Evolutionary conservation across 164 flowering plant genomes (phyloP), one percentile per base, ranked within the genome.

Genomic region (Liquidambar formosana): DNA sequence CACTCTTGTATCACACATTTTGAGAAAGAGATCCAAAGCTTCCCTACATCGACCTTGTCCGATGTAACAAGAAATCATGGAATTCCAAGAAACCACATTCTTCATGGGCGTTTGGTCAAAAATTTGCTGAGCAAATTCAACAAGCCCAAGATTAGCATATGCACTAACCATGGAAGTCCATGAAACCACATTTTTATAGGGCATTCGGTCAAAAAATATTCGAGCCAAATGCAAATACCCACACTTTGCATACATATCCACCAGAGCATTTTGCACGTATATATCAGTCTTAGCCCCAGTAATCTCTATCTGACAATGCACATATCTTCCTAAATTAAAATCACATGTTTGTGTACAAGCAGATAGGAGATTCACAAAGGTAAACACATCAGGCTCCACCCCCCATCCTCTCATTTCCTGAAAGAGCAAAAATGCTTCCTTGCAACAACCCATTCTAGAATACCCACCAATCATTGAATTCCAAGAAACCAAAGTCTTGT

Each of bases 391-490:
- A 16, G 82, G 82, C 26, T 62, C 65, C 23, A 79, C n/a, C 27
- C 83, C 81, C 10, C 45, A 47, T 9, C 66, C 69, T 63, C 77
- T 70, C 87, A 85, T 85, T 54, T 66, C 70, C 28, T 22, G 23
- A 67, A 87, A 85, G 27, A 87, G 72, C 10, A 63, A 60, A 61
- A 82, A 79, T 0, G 78, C 84, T 61, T 82, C 78, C 47, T 71
- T 48, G 61, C 63, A 68, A 9, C 28, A 65, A 14, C 86, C 82
- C 25, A 47, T 43, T 64, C 53, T 78, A 54, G 77, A 75, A 75
- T 86, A 86, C 63, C 83, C 89, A 65, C 80, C 79, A 43, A 86
- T 81, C 84, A 88, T 77, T 18, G 83, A 76, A 63, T 83, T 86
- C 92, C 89, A 86, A 16, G 88, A 78, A 33, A 88, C 84, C 49